Conservation (phyloP, 805 yeast genomes). For the Sporopachydermia lactativora region DNA sequence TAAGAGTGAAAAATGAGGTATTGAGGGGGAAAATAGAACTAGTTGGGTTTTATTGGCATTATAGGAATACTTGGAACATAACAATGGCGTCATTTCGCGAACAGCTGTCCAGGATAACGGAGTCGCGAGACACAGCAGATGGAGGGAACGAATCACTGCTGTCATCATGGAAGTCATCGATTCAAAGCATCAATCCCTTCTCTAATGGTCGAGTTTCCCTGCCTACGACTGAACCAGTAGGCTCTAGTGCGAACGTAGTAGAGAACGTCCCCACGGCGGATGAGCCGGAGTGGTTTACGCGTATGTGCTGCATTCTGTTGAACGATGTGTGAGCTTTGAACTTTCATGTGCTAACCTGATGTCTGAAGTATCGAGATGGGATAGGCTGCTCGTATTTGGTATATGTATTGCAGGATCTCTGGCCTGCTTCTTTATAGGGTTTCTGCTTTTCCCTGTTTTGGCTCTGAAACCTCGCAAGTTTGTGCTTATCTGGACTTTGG, state of each 20-base stretch:
- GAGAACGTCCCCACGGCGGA: slow-evolving; percentile 16
- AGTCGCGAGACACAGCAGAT: background rate
- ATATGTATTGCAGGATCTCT: slow-evolving; percentile 63
- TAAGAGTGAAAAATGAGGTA: no score
- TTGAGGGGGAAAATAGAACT: no score
- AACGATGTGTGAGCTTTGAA: background rate
- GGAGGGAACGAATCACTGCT: background rate
- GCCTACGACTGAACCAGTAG: background rate
- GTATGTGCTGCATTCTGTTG: slow-evolving; percentile 5
- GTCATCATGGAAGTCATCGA: background rate
- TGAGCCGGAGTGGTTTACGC: slow-evolving; percentile 24
- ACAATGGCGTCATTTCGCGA: no score
- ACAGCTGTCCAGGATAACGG: background rate
- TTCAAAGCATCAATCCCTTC: background rate
- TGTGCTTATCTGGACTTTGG: slow-evolving; percentile 75
- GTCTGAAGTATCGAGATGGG: slow-evolving; percentile 47
- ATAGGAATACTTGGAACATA: no score
- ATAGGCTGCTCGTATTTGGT: slow-evolving; percentile 63
- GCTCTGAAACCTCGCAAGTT: slow-evolving; percentile 86
- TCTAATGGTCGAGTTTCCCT: background rate
- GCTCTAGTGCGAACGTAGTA: slow-evolving; percentile 5
- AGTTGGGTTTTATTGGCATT: no score
- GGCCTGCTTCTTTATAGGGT: slow-evolving; percentile 72
- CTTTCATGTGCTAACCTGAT: background rate
- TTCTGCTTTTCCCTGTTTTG: slow-evolving; percentile 77